These are phyloP conservation scores for Nigrograna mackinnonii DNA, from an alignment of 2,329 filamentous ascomycete species.

Conservation along the genomic window DNA sequence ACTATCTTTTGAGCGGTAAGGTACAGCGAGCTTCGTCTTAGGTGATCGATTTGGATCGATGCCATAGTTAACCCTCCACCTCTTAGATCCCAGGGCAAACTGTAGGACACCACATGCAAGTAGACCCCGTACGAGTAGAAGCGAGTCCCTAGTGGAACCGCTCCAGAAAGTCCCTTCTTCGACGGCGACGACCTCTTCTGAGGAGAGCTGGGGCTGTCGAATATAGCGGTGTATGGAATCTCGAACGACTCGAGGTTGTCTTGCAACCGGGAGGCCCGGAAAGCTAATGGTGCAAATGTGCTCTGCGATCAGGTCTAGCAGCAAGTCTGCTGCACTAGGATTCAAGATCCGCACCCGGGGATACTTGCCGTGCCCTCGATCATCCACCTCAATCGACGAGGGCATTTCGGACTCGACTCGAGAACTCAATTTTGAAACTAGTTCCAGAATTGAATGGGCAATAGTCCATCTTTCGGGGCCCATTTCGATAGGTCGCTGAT, in stretches of 20 bases:
- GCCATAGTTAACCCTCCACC: conserved; percentile 70
- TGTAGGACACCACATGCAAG: conserved; percentile 58
- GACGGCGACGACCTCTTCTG: conserved; percentile 26
- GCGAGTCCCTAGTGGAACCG: conserved; percentile 28
- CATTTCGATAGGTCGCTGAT: conserved; percentile 54
- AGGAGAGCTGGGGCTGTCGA: conserved; percentile 32
- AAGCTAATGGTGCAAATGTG: conserved; percentile 51
- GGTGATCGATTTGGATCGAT: conserved; percentile 53
- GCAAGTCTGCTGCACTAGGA: conserved; percentile 33
- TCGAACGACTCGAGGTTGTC: conserved; percentile 35
- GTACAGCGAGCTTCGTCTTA: conserved; percentile 58
- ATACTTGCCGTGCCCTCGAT: conserved; percentile 40
- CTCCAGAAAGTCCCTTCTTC: conserved; percentile 41
- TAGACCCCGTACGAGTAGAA: conserved; percentile 60
- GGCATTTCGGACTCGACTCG: conserved; percentile 37
- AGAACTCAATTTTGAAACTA: conserved; percentile 43
- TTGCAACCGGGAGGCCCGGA: conserved; percentile 47
- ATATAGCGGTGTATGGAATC: conserved; percentile 51
- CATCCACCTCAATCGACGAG: conserved; percentile 48
- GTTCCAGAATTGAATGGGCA: conserved; percentile 56
- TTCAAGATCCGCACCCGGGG: conserved; percentile 55
- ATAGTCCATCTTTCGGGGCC: conserved; percentile 60
- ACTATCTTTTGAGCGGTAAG: conserved; percentile 67
- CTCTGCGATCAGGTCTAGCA: conserved; percentile 26
- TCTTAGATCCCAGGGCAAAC: conserved; percentile 59